Conservation (phyloP, 1,284 basidiomycete species). For the Microbotryomycetes sp. region DNA sequence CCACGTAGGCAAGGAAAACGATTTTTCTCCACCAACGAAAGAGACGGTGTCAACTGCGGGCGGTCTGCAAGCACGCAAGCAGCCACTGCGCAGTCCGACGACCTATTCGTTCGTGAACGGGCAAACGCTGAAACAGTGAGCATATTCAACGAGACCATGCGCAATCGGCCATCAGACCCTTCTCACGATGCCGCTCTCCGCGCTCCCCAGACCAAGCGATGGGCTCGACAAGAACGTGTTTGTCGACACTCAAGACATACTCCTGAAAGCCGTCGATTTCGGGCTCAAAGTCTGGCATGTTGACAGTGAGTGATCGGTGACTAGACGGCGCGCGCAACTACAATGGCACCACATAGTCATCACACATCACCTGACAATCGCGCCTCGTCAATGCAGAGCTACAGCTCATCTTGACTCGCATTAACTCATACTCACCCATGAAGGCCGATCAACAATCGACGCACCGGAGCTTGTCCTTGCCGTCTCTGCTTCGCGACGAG, state of each 20-base stretch:
- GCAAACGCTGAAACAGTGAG: slow-evolving; percentile 25
- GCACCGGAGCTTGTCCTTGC: slow-evolving; percentile 35
- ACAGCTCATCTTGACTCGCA: slow-evolving; percentile 40
- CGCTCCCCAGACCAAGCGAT: slow-evolving; percentile 32
- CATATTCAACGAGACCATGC: not conserved
- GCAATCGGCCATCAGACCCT: not conserved
- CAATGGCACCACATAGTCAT: slow-evolving; percentile 36
- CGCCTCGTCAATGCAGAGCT: slow-evolving; percentile 36
- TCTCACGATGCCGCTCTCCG: not conserved
- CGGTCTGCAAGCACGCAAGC: slow-evolving; percentile 1
- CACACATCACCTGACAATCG: slow-evolving; percentile 27
- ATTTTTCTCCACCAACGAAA: slow-evolving; percentile 14
- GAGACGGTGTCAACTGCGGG: not conserved
- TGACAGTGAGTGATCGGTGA: slow-evolving; percentile 54
- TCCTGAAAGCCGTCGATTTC: slow-evolving; percentile 67
- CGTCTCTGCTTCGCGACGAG: slow-evolving; percentile 71
- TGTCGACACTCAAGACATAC: slow-evolving; percentile 51
- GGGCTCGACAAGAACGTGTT: slow-evolving; percentile 40
- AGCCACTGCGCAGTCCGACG: slow-evolving; percentile 11
- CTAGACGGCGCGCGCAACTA: slow-evolving; percentile 33
- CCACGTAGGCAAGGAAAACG: slow-evolving; percentile 38
- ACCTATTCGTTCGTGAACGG: slow-evolving; percentile 24
- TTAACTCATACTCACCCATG: slow-evolving; percentile 30
- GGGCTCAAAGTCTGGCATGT: slow-evolving; percentile 85
- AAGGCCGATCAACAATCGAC: slow-evolving; percentile 20